phyloP scores from a whole-genome alignment of 2,329 filamentous ascomycete species.

The Verticillium dahliae region DNA sequence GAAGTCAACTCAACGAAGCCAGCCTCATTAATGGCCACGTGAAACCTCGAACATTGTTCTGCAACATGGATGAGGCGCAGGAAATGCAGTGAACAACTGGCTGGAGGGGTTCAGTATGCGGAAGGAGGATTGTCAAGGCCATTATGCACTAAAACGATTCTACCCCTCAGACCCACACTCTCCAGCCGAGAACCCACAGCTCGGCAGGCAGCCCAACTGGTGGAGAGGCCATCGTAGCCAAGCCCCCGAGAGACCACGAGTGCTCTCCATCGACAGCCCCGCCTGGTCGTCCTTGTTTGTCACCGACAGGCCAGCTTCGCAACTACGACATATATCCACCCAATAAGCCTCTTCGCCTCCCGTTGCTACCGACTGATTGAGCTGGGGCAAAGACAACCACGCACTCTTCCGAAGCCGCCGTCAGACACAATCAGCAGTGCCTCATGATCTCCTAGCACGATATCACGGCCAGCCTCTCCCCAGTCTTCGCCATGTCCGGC shows the following conservation, averaged over 20 bases:
- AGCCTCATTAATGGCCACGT: too few relatives aligned
- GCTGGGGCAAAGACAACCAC: neutral
- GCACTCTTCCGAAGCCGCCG: neutral
- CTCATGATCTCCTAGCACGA: constrained; percentile 8
- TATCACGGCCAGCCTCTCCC: constrained; percentile 15
- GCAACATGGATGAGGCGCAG: too few relatives aligned
- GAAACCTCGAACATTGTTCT: too few relatives aligned
- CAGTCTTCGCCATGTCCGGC: constrained; percentile 57
- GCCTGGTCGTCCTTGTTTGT: neutral
- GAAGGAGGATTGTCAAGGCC: too few relatives aligned
- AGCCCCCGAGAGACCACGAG: neutral
- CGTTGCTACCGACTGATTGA: neutral
- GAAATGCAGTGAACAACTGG: too few relatives aligned
- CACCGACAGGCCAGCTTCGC: neutral
- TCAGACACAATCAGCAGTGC: neutral
- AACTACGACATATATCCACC: neutral
- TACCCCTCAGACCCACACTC: neutral
- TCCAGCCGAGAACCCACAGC: neutral
- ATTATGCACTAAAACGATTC: neutral
- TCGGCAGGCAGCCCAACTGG: neutral
- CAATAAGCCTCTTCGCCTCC: neutral
- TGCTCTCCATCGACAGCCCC: neutral
- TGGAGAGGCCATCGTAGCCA: neutral
- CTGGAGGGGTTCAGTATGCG: too few relatives aligned
- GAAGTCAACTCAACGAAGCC: too few relatives aligned